Conservation (phyloP, 2,329 filamentous ascomycete genomes). For the Didymosphaeria variabile region DNA sequence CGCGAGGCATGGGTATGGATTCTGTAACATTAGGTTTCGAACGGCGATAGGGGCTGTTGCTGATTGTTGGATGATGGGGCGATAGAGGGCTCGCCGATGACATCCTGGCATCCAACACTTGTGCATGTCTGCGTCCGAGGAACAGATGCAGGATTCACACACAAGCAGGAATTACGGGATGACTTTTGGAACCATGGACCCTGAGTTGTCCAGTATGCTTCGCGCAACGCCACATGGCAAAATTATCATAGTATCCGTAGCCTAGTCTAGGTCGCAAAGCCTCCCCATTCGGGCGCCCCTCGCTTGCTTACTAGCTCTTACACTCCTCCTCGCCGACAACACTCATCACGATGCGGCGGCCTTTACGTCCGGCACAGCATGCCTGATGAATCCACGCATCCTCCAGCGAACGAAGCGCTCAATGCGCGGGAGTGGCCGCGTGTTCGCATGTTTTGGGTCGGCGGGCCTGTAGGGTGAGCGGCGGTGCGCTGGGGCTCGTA, state of each 20-base stretch:
- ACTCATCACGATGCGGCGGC: neutral
- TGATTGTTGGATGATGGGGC: neutral
- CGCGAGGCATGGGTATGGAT: neutral
- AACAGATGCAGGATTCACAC: neutral
- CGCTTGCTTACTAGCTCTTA: slow-evolving; percentile 7
- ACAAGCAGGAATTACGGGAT: neutral
- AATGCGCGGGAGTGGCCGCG: slow-evolving; percentile 7
- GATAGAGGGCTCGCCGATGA: neutral
- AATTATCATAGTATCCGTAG: neutral
- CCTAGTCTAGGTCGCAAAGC: neutral
- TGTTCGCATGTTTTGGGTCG: slow-evolving; percentile 7
- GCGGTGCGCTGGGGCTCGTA: neutral
- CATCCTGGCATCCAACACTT: neutral
- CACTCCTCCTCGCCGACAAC: neutral
- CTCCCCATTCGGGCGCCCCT: neutral
- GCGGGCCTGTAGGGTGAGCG: neutral
- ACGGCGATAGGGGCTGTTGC: neutral
- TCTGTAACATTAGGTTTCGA: neutral
- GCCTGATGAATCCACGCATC: neutral
- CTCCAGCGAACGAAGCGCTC: neutral
- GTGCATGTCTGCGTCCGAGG: neutral
- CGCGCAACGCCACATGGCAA: neutral
- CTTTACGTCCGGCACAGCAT: neutral
- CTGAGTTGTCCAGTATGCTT: neutral
- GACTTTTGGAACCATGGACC: neutral